Evolutionary conservation across 2,329 filamentous ascomycete genomes (phyloP), one percentile per base, ranked within the genome.

Genomic region (Scytalidium lignicola): DNA sequence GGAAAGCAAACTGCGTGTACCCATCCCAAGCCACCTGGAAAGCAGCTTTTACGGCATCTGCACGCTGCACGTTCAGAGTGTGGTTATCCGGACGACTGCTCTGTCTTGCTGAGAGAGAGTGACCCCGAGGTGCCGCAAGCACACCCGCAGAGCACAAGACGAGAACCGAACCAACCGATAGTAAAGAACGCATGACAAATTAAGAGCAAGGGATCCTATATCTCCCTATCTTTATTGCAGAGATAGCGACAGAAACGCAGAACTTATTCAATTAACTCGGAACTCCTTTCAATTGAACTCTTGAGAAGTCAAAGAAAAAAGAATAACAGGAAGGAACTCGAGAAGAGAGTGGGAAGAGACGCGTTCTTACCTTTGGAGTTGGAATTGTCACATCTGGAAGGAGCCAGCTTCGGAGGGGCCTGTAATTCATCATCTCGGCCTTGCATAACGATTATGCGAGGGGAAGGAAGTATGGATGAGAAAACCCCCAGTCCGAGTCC

Each of bases 1-100:
- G 86, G 54, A 88, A 91, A 0, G 88, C 88, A 67, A 88, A 81
- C 67, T 80, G 70, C 60, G 80, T 78, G 64, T 92, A 92, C 2
- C 84, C 86, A 51, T 82, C 68, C 85, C 86, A 91, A 2, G 86
- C 83, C 58, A 77, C 76, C 50, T 78, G 73, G 60, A 91, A 92
- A 0, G 83, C 82, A 48, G 81, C 76, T 62, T 82, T 85, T 47
- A 91, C 79, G 1, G 80, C 79, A 44, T 74, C 71, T 12, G 82
- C 77, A 56, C 80, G 53, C 28, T 62, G 48, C 23, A 45, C 26
- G 28, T 63, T 61, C 19, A 58, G 22, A 3, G 50, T 53, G 47
- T 58, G 54, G 32, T 57, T 55, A 48, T 61, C 55, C n/a, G 54
- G 41, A 29, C 52, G 51, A 22, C 51, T 43, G 18, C 41, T 50